A percentile compares a stretch with the other conserved stretches of the same genome.
These are phyloP conservation scores for Cryptococcus sp. DNA, from an alignment of 1,284 basidiomycete species.

Conservation along the genomic window DNA sequence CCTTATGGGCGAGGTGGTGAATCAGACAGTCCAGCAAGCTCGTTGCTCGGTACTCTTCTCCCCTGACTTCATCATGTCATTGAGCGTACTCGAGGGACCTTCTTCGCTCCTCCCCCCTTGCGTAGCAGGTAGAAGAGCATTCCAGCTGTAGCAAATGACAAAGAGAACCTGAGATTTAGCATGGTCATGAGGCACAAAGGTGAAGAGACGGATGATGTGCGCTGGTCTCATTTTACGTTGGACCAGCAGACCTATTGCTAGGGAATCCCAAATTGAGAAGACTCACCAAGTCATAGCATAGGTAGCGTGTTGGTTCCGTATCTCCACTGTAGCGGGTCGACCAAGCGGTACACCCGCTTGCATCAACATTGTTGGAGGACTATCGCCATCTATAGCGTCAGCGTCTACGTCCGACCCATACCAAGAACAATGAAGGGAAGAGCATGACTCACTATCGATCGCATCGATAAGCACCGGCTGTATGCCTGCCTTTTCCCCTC, in stretches of 20 bases:
- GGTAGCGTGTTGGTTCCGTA: conserved; percentile 90
- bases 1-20: too few species aligned
- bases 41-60: too few species aligned
- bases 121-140: conserved; percentile 47
- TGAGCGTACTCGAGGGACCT: conserved; percentile 1
- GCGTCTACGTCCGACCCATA: background rate
- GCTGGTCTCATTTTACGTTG: too few species aligned
- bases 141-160: conserved; percentile 47
- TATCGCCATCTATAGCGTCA: conserved; percentile 48
- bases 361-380: conserved; percentile 60
- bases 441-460: conserved; percentile 48
- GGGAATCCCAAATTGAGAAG: too few species aligned
- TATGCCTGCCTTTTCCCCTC: conserved; percentile 61
- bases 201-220: too few species aligned
- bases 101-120: conserved; percentile 5
- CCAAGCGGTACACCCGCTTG: conserved; percentile 79
- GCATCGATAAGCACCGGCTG: conserved; percentile 82
- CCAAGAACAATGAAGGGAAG: too few species aligned
- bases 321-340: conserved; percentile 72
- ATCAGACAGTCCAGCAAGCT: too few species aligned
- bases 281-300: conserved; percentile 89
- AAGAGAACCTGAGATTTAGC: conserved; percentile 44
- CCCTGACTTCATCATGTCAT: background rate
- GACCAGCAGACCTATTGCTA: too few species aligned
- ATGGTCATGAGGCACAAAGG: background rate